Percentiles rank a stretch among this genome's conserved stretches.
Evolutionary conservation across 345 rosid species (phyloP).

Genomic region (Ricinus communis): DNA sequence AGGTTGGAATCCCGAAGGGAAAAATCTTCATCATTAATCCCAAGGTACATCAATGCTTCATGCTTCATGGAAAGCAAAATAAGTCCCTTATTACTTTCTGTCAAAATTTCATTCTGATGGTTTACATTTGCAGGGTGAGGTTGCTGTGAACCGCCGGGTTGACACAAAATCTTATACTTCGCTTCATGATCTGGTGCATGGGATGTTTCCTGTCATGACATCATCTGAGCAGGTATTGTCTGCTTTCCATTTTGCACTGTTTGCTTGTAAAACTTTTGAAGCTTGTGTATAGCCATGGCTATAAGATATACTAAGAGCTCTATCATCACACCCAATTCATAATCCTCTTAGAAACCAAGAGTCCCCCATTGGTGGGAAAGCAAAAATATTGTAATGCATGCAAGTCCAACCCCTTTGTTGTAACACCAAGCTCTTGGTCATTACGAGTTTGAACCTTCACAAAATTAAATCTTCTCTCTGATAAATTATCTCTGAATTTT

Average conservation of each 20-base stretch:
- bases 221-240: constrained; percentile 65
- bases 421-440: not conserved
- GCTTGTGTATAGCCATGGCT: not conserved
- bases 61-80: not conserved
- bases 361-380: not conserved
- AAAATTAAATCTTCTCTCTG: too few species aligned
- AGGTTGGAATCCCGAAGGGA: constrained; percentile 95
- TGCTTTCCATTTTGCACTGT: not conserved
- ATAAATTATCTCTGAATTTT: constrained; percentile 1
- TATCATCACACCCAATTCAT: not conserved
- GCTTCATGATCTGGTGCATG: constrained; percentile 78
- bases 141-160: constrained; percentile 74
- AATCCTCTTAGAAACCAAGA: not conserved
- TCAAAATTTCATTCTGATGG: constrained; percentile 17
- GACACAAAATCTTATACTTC: constrained; percentile 82
- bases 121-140: constrained; percentile 71
- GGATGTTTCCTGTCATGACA: constrained; percentile 73
- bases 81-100: not conserved
- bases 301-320: not conserved
- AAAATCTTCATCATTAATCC: constrained; percentile 94
- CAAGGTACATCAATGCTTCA: constrained; percentile 50
- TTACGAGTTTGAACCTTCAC: not conserved
- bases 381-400: not conserved
- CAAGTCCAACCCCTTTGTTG: not conserved
- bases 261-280: not conserved